Percentiles rank a stretch among this genome's conserved stretches.
Evolutionary conservation across 257 asterid species (phyloP).

Genomic region (Capsicum baccatum): DNA sequence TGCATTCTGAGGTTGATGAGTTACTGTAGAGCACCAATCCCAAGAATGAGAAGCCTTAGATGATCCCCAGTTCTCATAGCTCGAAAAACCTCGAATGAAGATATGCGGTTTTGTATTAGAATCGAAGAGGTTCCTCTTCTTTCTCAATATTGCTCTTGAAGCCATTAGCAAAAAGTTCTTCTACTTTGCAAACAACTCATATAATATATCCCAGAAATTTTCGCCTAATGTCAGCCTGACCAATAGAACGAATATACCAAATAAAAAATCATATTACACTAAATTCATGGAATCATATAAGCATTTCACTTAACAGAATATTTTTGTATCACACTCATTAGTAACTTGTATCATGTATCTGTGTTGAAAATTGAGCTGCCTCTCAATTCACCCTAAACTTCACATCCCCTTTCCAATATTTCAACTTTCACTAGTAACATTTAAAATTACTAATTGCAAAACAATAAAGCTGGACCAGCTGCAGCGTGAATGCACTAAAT

Average conservation of each 20-base stretch:
- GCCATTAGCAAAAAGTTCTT: constrained; percentile 57
- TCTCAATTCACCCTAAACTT: not conserved
- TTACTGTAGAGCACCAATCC: constrained; percentile 45
- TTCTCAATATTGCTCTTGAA: constrained; percentile 72
- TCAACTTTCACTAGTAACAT: not conserved
- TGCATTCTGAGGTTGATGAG: constrained; percentile 44
- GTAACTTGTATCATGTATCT: constrained; percentile 8
- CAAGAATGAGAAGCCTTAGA: constrained; percentile 47
- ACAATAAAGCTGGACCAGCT: not conserved
- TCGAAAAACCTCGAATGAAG: constrained; percentile 49
- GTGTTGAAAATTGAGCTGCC: not conserved
- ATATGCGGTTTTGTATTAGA: constrained; percentile 46
- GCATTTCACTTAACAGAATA: not conserved
- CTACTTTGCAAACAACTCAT: constrained; percentile 42
- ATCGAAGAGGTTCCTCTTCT: constrained; percentile 59
- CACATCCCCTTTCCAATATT: not conserved
- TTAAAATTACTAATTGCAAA: not conserved
- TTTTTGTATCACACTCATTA: not conserved
- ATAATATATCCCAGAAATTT: constrained; percentile 45
- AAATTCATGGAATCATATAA: not conserved
- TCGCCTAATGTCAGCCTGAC: constrained; percentile 39
- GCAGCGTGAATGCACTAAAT: constrained; percentile 15
- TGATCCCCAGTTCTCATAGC: constrained; percentile 52
- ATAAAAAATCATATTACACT: constrained; percentile 4
- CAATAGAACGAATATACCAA: constrained; percentile 39